A percentile compares a stretch with the other conserved stretches of the same genome.
Conservation (phyloP, 1,284 basidiomycete species). For the Paramarasmius palmivorus region DNA sequence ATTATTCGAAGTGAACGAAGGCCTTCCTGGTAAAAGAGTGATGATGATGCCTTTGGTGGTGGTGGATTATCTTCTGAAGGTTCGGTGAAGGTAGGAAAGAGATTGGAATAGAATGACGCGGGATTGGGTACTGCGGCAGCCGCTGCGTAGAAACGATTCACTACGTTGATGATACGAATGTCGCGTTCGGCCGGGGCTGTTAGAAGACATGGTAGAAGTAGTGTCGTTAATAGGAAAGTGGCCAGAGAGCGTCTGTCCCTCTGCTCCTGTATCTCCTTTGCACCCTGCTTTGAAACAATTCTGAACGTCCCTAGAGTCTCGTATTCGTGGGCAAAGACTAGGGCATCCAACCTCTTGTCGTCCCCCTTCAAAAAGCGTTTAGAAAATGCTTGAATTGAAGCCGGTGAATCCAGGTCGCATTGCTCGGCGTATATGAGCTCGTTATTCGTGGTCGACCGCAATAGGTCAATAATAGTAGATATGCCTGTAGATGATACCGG, state of each 20-base stretch:
- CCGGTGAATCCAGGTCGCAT: conserved; percentile 64
- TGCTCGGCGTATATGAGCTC: conserved; percentile 74
- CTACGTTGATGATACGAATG: conserved; percentile 78
- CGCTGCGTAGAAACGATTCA: conserved; percentile 85
- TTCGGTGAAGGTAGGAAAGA: conserved; percentile 14
- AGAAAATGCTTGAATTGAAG: conserved; percentile 67
- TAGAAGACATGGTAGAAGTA: conserved; percentile 76
- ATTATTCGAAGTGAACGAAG: conserved; percentile 62
- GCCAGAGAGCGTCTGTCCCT: conserved; percentile 55
- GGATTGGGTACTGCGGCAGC: conserved; percentile 45
- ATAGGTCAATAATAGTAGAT: conserved; percentile 58
- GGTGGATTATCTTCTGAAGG: background rate
- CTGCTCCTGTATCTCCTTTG: conserved; percentile 30
- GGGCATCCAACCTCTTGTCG: conserved; percentile 67
- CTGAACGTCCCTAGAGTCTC: conserved; percentile 54
- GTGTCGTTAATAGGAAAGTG: conserved; percentile 78
- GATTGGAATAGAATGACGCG: conserved; percentile 32
- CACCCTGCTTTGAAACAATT: conserved; percentile 28
- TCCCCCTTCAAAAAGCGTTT: conserved; percentile 61
- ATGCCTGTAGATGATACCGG: conserved; percentile 56
- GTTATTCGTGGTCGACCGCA: conserved; percentile 70
- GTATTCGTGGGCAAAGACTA: conserved; percentile 77
- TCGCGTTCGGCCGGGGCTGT: conserved; percentile 81
- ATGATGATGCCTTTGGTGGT: conserved; percentile 15
- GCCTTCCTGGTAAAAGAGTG: conserved; percentile 61